phyloP scores from a whole-genome alignment of 2,329 filamentous ascomycete species.

The Penicillium sp. region DNA sequence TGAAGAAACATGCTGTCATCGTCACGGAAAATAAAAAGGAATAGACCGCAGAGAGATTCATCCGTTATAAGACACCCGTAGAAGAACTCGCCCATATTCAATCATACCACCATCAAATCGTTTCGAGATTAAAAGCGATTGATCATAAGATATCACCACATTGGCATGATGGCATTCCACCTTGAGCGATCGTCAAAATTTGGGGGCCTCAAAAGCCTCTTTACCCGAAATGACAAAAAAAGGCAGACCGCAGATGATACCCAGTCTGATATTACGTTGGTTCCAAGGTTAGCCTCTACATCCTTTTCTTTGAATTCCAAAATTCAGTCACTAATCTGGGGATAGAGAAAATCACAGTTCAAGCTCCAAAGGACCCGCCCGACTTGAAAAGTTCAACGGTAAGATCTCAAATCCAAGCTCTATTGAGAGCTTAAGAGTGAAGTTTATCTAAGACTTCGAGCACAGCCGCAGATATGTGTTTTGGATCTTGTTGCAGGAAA shows the following conservation, averaged over 20 bases:
- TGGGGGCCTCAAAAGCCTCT: neutral
- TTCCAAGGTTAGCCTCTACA: neutral
- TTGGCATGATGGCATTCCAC: neutral
- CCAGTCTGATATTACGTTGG: conserved; percentile 1
- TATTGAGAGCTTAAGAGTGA: too few species aligned
- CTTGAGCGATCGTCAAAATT: neutral
- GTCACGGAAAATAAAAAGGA: neutral
- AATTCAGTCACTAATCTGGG: neutral
- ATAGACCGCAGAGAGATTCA: neutral
- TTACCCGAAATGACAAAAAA: neutral
- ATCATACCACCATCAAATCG: neutral
- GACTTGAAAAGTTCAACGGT: neutral
- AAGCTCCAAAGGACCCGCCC: neutral
- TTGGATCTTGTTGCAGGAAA: conserved; percentile 19
- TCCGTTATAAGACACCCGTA: neutral
- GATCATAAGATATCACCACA: neutral
- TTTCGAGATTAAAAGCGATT: neutral
- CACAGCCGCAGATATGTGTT: conserved; percentile 19
- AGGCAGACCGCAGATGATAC: neutral
- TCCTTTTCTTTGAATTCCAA: neutral
- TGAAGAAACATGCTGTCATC: neutral
- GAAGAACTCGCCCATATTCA: neutral
- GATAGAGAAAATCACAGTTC: neutral
- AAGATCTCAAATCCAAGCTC: neutral
- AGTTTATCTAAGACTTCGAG: neutral